Evolutionary conservation across 2,329 filamentous ascomycete species (phyloP), one percentile per base, ranked within the genome.

Genomic region (Alternaria sp.): DNA sequence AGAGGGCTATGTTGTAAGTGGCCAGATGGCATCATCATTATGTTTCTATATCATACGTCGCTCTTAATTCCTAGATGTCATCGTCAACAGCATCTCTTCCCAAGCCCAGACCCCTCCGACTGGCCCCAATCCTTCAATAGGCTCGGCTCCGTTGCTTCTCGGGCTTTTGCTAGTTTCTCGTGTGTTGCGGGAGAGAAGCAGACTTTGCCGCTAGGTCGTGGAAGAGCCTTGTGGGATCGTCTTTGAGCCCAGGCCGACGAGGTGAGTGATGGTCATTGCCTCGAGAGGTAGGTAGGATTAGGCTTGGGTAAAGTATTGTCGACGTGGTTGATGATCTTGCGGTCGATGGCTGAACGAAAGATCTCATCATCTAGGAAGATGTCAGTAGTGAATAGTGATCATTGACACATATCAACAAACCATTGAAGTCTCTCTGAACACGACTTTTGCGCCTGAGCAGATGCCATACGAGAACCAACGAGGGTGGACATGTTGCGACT

Each of bases 151-250:
- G n/a, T n/a, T n/a, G n/a, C n/a, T n/a, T n/a, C n/a, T n/a, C n/a
- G n/a, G n/a, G 13, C 30, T 4, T 32, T 36, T 9, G 30, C 3
- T 1, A n/a, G 1, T n/a, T 4, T 40, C 32, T 10, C 0, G 15
- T 5, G 15, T 15, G 4, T 6, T 10, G 15, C 1, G 32, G 0
- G 10, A n/a, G 4, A 40, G 32, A 5, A n/a, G 2, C 2, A 0
- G 4, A 0, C 8, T n/a, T 40, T n/a, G 15, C 32, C 32, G 5
- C 6, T 8, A 10, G 1, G 2, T 40, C 0, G 8, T 40, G 36
- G 36, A 17, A 40, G 15, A 40, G 36, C 15, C 2, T 17, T 40
- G 15, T 10, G 8, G 1, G 8, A 6, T 40, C 3, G 15, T 40
- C 17, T 4, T 11, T 11, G 8, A 0, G 15, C 15, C 32, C 4